Evolutionary conservation across 176 grass and related monocot species (phyloP), one percentile per base, ranked within the genome.

Genomic region (Raddia guianensis): DNA sequence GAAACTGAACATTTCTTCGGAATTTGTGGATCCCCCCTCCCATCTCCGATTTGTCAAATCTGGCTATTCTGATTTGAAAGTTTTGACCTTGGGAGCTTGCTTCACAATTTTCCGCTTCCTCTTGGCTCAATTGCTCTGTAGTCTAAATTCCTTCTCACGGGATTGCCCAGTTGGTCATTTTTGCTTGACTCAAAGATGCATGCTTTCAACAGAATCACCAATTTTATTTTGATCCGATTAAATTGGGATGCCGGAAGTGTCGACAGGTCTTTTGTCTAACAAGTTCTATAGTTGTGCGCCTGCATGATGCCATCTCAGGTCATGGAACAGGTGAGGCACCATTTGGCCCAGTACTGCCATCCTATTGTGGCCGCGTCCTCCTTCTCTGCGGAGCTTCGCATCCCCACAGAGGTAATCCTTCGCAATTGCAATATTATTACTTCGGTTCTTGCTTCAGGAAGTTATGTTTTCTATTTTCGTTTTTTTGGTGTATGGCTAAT

Each of bases 301-400:
- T 52, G 44, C 74, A 88, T 79, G 79, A 88, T 93, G 91, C 88
- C 88, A 90, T 90, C 91, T 83, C 76, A 81, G 68, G 51, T 59
- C 69, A 93, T 93, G 90, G 91, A 97, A 84, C 91, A 90, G n/a
- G n/a, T n/a, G 72, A 90, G 90, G 66, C 87, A 87, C 80, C 80
- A 74, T 42, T 37, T 73, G 52, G 63, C 85, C 52, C 75, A 67
- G 80, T 83, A 80, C 78, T 35, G 60, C 71, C 80, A 85, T 54
- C 75, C 79, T 66, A 80, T 78, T 15, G 4, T 75, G 66, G 48
- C 85, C 5, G 54, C 87, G 20, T 91, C 94, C 43, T 97, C 94
- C 70, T 93, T 86, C 79, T 81, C 87, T 16, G 87, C 94, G 68
- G 94, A 92, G 55, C 57, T 92, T 85, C 59, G 74, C 68, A 89